A percentile compares a stretch with the other conserved stretches of the same genome.
phyloP scores from a whole-genome alignment of 805 yeast species.

The Candida sithepensis region DNA sequence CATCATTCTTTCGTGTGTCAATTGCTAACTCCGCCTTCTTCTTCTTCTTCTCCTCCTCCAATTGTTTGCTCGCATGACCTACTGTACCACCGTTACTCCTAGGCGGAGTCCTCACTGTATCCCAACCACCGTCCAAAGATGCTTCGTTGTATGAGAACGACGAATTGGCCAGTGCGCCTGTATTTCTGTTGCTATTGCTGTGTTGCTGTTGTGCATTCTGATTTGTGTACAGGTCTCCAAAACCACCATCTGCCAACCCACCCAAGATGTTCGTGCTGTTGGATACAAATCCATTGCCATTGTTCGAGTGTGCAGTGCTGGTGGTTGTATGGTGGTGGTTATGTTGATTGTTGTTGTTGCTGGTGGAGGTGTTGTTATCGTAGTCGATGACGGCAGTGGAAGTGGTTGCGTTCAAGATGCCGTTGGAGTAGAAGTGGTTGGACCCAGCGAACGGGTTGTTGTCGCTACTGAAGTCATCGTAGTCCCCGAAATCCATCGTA shows the following conservation, averaged over 20 bases:
- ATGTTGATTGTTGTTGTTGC: not conserved
- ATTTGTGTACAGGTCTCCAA: too few relatives aligned
- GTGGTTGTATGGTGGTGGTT: not conserved
- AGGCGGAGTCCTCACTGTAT: not conserved
- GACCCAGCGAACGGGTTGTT: slow-evolving; percentile 36
- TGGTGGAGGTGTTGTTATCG: slow-evolving; percentile 2
- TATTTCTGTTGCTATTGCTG: too few relatives aligned
- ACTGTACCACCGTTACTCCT: not conserved
- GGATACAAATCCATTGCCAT: too few relatives aligned
- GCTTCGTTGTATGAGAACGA: too few relatives aligned
- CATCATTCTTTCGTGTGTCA: not conserved
- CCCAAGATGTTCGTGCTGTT: not conserved
- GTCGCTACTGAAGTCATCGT: slow-evolving; percentile 31
- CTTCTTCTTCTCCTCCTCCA: too few relatives aligned
- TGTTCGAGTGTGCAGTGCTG: too few relatives aligned
- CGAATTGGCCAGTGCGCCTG: too few relatives aligned
- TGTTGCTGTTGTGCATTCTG: too few relatives aligned
- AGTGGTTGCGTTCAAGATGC: slow-evolving; percentile 20
- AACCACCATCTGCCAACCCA: not conserved
- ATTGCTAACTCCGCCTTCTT: too few relatives aligned
- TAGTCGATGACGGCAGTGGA: not conserved
- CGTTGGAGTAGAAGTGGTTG: slow-evolving; percentile 28
- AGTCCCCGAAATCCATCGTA: slow-evolving; percentile 27
- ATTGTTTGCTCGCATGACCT: too few relatives aligned
- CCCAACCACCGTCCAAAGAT: not conserved